phyloP scores from a whole-genome alignment of 2,329 filamentous ascomycete genomes.

The Penicillium corylophilum region DNA sequence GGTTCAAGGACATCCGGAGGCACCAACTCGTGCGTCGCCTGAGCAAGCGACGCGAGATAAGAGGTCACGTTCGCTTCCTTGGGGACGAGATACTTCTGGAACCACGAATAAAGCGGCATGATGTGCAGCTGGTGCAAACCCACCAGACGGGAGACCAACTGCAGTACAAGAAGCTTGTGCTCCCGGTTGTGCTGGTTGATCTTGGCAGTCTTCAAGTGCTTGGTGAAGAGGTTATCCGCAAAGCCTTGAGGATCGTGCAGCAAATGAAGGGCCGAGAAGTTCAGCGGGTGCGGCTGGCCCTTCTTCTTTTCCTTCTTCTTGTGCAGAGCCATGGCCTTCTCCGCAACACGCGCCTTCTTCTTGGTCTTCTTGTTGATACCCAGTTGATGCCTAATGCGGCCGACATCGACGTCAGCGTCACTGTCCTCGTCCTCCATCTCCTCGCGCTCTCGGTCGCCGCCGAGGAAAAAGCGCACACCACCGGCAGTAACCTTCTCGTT shows the following conservation, averaged over 20 bases:
- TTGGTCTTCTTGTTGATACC: slow-evolving; percentile 96
- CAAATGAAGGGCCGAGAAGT: slow-evolving; percentile 93
- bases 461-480: slow-evolving; percentile 90
- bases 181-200: slow-evolving; percentile 76
- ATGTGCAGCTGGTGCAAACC: slow-evolving; percentile 90
- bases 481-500: slow-evolving; percentile 91
- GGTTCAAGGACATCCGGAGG: slow-evolving; percentile 91
- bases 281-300: slow-evolving; percentile 79
- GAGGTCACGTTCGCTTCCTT: slow-evolving; percentile 87
- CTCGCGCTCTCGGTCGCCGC: slow-evolving; percentile 92
- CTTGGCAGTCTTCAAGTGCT: slow-evolving; percentile 85
- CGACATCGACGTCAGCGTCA: slow-evolving; percentile 76
- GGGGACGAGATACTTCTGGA: slow-evolving; percentile 86
- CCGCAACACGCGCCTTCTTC: slow-evolving; percentile 77
- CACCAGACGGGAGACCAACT: slow-evolving; percentile 85
- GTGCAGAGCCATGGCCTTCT: slow-evolving; percentile 76
- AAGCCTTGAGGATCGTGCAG: slow-evolving; percentile 94
- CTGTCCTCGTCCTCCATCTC: slow-evolving; percentile 87
- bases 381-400: slow-evolving; percentile 76
- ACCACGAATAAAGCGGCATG: slow-evolving; percentile 91
- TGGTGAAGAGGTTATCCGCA: slow-evolving; percentile 82
- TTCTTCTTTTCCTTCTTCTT: slow-evolving; percentile 86
- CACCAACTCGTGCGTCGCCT: slow-evolving; percentile 86
- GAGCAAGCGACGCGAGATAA: slow-evolving; percentile 87
- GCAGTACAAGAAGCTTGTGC: slow-evolving; percentile 83